A percentile compares a stretch with the other conserved stretches of the same genome.
Evolutionary conservation across 305 asterid species (phyloP).

Genomic region (Rubia peregrina): DNA sequence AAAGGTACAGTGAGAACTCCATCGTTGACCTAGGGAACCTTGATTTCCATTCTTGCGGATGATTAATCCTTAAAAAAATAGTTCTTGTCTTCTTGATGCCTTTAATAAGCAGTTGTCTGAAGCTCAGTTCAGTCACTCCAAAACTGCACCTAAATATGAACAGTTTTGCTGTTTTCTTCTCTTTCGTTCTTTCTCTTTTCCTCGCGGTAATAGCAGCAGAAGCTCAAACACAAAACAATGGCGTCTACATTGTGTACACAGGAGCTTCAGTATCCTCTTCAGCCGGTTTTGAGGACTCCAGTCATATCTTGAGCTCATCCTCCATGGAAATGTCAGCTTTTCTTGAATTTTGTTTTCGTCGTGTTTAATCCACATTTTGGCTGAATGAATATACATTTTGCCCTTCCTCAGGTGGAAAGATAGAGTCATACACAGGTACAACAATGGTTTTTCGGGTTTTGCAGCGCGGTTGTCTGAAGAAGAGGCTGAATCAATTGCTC

Average conservation of each 20-base stretch:
- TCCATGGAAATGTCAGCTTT: slow-evolving; percentile 34
- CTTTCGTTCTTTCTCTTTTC: slow-evolving; percentile 9
- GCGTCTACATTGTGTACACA: slow-evolving; percentile 77
- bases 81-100: slow-evolving; percentile 4
- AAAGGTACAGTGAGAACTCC: too few relatives aligned
- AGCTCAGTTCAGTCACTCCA: not conserved
- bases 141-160: not conserved
- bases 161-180: not conserved
- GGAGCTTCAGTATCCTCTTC: slow-evolving; percentile 41
- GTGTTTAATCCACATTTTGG: too few relatives aligned
- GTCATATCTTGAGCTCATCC: slow-evolving; percentile 41
- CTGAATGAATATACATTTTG: not conserved
- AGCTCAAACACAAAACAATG: slow-evolving; percentile 26
- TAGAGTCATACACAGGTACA: slow-evolving; percentile 46
- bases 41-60: not conserved
- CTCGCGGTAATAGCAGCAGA: slow-evolving; percentile 24
- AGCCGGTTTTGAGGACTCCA: slow-evolving; percentile 23
- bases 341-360: not conserved
- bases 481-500: slow-evolving; percentile 50
- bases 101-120: not conserved
- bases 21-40: not conserved
- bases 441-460: slow-evolving; percentile 61
- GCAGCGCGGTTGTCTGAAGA: slow-evolving; percentile 58
- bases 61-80: not conserved
- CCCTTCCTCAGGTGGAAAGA: slow-evolving; percentile 34